A percentile compares a stretch with the other conserved stretches of the same genome.
Conservation (phyloP, 2,329 filamentous ascomycete species). For the Colletotrichum plurivorum region DNA sequence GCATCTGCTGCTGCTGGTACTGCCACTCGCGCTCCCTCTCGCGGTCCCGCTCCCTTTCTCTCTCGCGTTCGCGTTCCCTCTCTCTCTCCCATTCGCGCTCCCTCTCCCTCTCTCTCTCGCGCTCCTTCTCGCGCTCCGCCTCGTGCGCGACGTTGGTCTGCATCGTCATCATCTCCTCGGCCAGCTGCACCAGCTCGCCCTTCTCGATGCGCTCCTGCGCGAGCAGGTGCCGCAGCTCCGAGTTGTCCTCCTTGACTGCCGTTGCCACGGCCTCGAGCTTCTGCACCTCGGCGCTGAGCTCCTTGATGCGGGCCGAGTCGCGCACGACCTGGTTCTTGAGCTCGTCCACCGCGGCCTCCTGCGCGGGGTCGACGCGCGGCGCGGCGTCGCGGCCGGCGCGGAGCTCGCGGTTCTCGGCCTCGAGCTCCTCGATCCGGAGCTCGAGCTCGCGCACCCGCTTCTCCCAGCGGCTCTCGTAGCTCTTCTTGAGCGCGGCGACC, state of each 20-base stretch:
- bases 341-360: slow-evolving; percentile 63
- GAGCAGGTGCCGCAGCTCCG: slow-evolving; percentile 74
- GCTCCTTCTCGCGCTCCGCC: slow-evolving; percentile 23
- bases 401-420: slow-evolving; percentile 82
- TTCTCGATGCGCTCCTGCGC: slow-evolving; percentile 86
- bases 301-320: slow-evolving; percentile 76
- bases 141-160: slow-evolving; percentile 61
- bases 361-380: slow-evolving; percentile 68
- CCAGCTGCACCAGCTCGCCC: slow-evolving; percentile 84
- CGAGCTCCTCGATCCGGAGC: slow-evolving; percentile 76
- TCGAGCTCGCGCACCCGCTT: slow-evolving; percentile 89
- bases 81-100: slow-evolving; percentile 19
- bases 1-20: slow-evolving; percentile 34
- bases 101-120: slow-evolving; percentile 19
- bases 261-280: slow-evolving; percentile 81
- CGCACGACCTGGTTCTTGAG: slow-evolving; percentile 71
- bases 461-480: slow-evolving; percentile 89
- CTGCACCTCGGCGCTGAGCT: slow-evolving; percentile 80
- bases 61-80: slow-evolving; percentile 35
- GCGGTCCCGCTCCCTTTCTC: background rate
- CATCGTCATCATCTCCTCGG: slow-evolving; percentile 87
- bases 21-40: slow-evolving; percentile 38
- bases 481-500: slow-evolving; percentile 88
- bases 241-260: slow-evolving; percentile 79
- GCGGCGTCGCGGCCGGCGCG: slow-evolving; percentile 75